Base-by-base conservation (phyloP, 495 filamentous ascomycete species). In the Lasiosphaeriaceae sp. region DNA sequence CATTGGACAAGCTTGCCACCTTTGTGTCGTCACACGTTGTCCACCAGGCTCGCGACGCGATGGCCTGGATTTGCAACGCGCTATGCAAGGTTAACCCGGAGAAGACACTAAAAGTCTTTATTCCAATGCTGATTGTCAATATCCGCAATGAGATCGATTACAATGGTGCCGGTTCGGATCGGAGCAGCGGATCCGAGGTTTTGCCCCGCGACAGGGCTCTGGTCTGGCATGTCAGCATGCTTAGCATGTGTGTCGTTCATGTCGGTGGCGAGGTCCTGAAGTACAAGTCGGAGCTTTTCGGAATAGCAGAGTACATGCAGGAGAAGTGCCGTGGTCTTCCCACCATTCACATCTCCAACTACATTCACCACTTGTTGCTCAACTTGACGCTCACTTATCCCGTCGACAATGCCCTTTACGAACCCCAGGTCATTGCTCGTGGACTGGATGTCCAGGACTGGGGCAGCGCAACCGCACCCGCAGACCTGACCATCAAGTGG, bases 201-300 rank as follows among this genome's bases (percentile, higher is more conserved):
- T 80, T 97, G 37, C 94, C 94, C 26, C 82, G 94, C 62, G 94
- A 99, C 69, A 80, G 95, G 22, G 94, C 88, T 12, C 76, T 99
- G 17, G 91, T 97, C 14, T 97, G 95, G 95, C 90, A 96, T 68
- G 84, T 99, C 63, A 96, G 90, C 71, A 90, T 97, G 77, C 83
- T 99, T 2, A 96, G 92, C 71, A 99, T 99, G 94, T 96, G 90
- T 57, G 90, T 96, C 12, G 94, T 99, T 41, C 94, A 99, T 60
- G 90, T 97, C 50, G 94, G 94, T 21, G 83, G 87, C 65, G 87
- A 90, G 50, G 88, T 97, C 22, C 77, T 99, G 50, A 85, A 88
- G 47, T 92, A 96, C 76, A 90, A 89, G 68, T 76, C 89, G 50
- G 88, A 96, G 54, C 81, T 99, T 1, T 89, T 96, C 57, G 89